A percentile compares a stretch with the other conserved stretches of the same genome.
Evolutionary conservation across 148 eudicot species (phyloP).

Genomic region (Polygonum maritimum): DNA sequence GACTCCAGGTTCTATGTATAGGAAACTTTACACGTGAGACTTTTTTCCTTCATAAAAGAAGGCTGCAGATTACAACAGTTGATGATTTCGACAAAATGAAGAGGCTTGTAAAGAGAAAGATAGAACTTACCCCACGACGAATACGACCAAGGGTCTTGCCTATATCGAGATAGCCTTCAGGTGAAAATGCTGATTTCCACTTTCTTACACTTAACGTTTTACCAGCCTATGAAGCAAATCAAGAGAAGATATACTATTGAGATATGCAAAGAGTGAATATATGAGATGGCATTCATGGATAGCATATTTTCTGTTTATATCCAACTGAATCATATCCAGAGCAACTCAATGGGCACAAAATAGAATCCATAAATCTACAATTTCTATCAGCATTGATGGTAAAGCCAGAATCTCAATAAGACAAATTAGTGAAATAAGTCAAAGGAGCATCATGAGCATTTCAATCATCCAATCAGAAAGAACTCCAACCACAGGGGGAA

Average conservation of each 20-base stretch:
- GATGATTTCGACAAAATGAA: neutral
- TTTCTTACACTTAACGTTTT: slow-evolving; percentile 79
- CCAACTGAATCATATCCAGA: neutral
- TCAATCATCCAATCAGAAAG: neutral
- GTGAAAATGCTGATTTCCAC: slow-evolving; percentile 81
- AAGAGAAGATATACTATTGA: neutral
- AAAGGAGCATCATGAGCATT: neutral
- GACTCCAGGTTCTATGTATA: neutral
- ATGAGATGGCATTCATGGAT: neutral
- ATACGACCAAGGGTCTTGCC: slow-evolving; percentile 80
- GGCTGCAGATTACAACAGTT: neutral
- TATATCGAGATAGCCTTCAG: slow-evolving; percentile 86
- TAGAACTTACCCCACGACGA: slow-evolving; percentile 74
- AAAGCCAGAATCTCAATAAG: neutral
- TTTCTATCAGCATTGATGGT: neutral
- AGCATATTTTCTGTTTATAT: neutral
- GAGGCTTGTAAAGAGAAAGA: neutral
- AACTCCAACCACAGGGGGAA: neutral
- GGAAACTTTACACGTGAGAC: neutral
- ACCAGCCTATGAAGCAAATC: slow-evolving; percentile 45
- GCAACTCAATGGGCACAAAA: neutral
- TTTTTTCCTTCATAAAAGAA: neutral
- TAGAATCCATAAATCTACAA: neutral
- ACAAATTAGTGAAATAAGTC: neutral
- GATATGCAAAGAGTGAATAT: neutral